These are phyloP conservation scores for Phytophthora melonis DNA, from an alignment of 352 stramenopile genomes.

Conservation along the genomic window DNA sequence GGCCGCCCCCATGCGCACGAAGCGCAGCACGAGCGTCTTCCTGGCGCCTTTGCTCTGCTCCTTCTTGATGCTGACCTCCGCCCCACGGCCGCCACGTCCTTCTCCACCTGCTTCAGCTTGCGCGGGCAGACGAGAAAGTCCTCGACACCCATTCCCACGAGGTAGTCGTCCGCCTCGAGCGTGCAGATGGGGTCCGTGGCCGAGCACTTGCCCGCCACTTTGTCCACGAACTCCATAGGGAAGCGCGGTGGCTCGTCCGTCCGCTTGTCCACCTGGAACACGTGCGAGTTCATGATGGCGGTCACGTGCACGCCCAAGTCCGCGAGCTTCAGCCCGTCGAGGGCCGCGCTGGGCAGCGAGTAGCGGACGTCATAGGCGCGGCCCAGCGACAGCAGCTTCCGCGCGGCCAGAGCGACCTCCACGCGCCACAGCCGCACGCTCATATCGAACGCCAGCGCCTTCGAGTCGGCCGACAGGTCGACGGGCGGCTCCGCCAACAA, in stretches of 20 bases:
- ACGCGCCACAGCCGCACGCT: conserved; percentile 56
- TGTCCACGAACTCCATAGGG: conserved; percentile 50
- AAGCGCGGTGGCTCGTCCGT: conserved; percentile 23
- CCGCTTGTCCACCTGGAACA: conserved; percentile 53
- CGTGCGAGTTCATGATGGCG: conserved; percentile 53
- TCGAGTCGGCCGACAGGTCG: neutral
- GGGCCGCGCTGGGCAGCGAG: conserved; percentile 35
- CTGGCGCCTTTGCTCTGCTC: conserved; percentile 29
- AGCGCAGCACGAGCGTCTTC: conserved; percentile 57
- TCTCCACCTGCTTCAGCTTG: conserved; percentile 53
- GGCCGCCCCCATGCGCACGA: conserved; percentile 60
- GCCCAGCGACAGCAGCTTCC: conserved; percentile 71
- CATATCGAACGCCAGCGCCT: conserved; percentile 50
- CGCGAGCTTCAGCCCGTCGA: conserved; percentile 26
- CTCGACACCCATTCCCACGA: conserved; percentile 76
- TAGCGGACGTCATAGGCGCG: conserved; percentile 66
- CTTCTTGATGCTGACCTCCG: conserved; percentile 22
- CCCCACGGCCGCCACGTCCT: conserved; percentile 43
- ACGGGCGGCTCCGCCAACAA: neutral
- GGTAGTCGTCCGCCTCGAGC: conserved; percentile 93
- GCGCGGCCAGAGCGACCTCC: conserved; percentile 50
- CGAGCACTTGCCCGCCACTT: conserved; percentile 31
- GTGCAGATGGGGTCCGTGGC: conserved; percentile 74
- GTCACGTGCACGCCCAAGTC: conserved; percentile 60
- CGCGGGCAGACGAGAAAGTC: conserved; percentile 63